These are phyloP conservation scores for Chaetomium strumarium DNA, from an alignment of 2,329 filamentous ascomycete genomes.

Conservation along the genomic window DNA sequence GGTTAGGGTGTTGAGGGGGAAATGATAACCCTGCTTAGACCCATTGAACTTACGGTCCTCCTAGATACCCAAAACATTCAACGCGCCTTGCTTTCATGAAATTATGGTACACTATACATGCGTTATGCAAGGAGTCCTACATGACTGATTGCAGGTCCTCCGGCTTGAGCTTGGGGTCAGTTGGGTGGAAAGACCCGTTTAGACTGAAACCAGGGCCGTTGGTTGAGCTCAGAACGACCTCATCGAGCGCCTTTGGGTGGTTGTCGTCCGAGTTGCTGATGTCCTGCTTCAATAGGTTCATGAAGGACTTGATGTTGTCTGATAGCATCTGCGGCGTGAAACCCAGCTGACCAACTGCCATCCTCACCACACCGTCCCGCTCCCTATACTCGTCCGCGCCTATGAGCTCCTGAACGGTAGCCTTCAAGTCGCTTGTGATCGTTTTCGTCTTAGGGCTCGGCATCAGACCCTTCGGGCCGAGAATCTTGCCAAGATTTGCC, in stretches of 20 bases:
- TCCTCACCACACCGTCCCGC: conserved; percentile 71
- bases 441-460: conserved; percentile 83
- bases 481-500: conserved; percentile 69
- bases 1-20: conserved; percentile 43
- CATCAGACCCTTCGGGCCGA: conserved; percentile 91
- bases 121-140: conserved; percentile 34
- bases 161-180: conserved; percentile 50
- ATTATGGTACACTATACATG: conserved; percentile 23
- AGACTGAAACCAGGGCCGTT: conserved; percentile 81
- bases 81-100: conserved; percentile 12
- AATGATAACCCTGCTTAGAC: conserved; percentile 16
- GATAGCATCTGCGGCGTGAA: conserved; percentile 84
- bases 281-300: conserved; percentile 73
- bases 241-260: conserved; percentile 60
- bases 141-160: conserved; percentile 49
- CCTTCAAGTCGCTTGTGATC: conserved; percentile 72
- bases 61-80: conserved; percentile 27
- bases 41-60: not conserved
- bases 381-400: conserved; percentile 86
- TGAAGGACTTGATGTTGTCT: conserved; percentile 73
- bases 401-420: conserved; percentile 73
- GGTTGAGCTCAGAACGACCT: conserved; percentile 78
- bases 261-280: conserved; percentile 53
- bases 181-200: conserved; percentile 68
- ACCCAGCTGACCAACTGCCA: conserved; percentile 85